Percentiles rank a stretch among this genome's conserved stretches.
These are phyloP conservation scores for Echites panduratus DNA, from an alignment of 257 asterid species.

Conservation along the genomic window DNA sequence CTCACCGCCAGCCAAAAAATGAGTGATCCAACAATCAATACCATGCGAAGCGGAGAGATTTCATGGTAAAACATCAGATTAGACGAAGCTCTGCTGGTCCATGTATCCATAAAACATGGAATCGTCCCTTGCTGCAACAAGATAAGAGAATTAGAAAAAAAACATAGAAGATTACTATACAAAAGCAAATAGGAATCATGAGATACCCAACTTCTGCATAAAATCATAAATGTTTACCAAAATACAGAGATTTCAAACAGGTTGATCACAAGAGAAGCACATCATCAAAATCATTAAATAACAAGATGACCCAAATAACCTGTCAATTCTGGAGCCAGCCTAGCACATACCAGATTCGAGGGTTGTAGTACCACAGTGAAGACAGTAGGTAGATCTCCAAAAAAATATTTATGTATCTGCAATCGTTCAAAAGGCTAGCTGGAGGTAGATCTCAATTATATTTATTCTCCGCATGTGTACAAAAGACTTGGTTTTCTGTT, in stretches of 20 bases:
- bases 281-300: background rate
- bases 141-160: background rate
- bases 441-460: background rate
- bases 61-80: no score
- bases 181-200: background rate
- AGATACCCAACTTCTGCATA: background rate
- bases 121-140: no score
- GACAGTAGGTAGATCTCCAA: background rate
- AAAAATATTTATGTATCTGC: no score
- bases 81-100: no score
- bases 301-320: background rate
- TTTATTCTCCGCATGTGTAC: conserved; percentile 5
- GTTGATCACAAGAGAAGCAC: background rate
- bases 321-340: background rate
- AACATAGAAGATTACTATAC: no score
- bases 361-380: background rate
- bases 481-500: background rate
- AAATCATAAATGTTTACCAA: no score
- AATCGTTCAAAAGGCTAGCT: no score
- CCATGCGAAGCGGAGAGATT: no score
- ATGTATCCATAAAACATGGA: no score
- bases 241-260: no score
- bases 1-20: no score
- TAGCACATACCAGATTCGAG: background rate
- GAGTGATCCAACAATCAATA: no score